A percentile compares a stretch with the other conserved stretches of the same genome.
Evolutionary conservation across 2,329 filamentous ascomycete genomes (phyloP).

Genomic region (Colletotrichum nymphaeae): DNA sequence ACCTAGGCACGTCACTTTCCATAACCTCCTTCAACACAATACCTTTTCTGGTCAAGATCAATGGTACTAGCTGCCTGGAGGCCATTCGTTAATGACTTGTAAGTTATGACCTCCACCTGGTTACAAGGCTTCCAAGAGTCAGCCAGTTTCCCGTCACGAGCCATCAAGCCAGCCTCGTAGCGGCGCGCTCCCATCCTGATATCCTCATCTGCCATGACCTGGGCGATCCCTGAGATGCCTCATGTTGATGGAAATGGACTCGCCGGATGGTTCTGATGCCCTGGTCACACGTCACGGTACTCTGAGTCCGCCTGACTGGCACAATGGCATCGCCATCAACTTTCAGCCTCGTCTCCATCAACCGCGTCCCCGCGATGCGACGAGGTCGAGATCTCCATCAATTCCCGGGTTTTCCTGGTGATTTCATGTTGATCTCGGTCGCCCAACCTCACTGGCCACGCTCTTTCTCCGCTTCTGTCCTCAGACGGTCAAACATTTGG

Average conservation of each 20-base stretch:
- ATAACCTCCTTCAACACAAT: slow-evolving; percentile 20
- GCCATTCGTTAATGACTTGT: slow-evolving; percentile 63
- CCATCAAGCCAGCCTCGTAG: slow-evolving; percentile 49
- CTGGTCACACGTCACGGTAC: slow-evolving; percentile 38
- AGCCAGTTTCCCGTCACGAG: slow-evolving; percentile 48
- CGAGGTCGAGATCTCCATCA: slow-evolving; percentile 50
- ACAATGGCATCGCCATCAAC: slow-evolving; percentile 58
- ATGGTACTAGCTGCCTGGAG: slow-evolving; percentile 48
- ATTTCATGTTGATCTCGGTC: slow-evolving; percentile 41
- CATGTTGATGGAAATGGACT: slow-evolving; percentile 50
- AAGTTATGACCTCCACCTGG: slow-evolving; percentile 50
- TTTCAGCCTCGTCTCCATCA: slow-evolving; percentile 62
- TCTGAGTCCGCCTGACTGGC: slow-evolving; percentile 40
- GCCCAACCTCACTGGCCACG: slow-evolving; percentile 57
- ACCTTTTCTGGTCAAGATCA: slow-evolving; percentile 22
- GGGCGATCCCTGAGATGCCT: slow-evolving; percentile 40
- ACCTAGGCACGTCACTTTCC: slow-evolving; percentile 33
- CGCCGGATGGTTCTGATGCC: slow-evolving; percentile 47
- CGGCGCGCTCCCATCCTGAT: slow-evolving; percentile 48
- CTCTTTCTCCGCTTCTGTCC: slow-evolving; percentile 37
- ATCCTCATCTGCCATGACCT: slow-evolving; percentile 43
- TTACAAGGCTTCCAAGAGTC: slow-evolving; percentile 45
- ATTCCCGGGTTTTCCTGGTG: slow-evolving; percentile 55
- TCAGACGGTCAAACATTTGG: slow-evolving; percentile 37
- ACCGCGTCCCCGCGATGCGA: slow-evolving; percentile 56